Base-by-base conservation (phyloP, 2,329 filamentous ascomycete genomes). In the Lasiodiplodia hormozganensis region DNA sequence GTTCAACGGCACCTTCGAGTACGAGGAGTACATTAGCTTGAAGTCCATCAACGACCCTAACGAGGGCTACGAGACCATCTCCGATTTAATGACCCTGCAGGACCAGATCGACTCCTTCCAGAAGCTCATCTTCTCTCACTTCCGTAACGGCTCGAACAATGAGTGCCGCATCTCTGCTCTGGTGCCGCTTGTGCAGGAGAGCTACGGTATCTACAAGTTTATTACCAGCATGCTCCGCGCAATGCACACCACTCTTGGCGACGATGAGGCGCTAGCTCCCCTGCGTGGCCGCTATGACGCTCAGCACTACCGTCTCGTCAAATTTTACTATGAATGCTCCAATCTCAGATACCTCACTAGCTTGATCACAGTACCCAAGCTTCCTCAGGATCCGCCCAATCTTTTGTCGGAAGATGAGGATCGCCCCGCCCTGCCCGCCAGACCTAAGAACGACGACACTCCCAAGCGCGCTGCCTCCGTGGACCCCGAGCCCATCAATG, bases 181-280 rank as follows among this genome's bases (percentile, higher is more conserved):
- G 65, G 94, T 98, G 25, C 93, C 94, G 2, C 84, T 99, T 53
- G 96, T 99, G 3, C 93, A 97, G 78, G 96, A 99, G 84, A 98
- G 94, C 79, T 99, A 98, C 81, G 96, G 96, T 58, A 98, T 99
- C 74, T 99, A 99, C 86, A 98, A 98, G 82, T 99, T 99, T 79
- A 94, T 97, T 72, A 99, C 96, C 0, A 99, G 96, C 90, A 99
- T 99, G 96, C 83, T 99, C 70, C 89, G 96, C 68, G 96, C 96
- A 18, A 97, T 99, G 94, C 95, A 99, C 79, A 95, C 92, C 2
- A 94, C n/a, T 12, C 96, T 96, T 14, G 95, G 96, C 68, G 96
- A 99, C 75, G 92, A 96, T 71, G 96, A 97, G 70, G 95, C 94
- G 7, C 86, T 99, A 57, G 91, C 94, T 72, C 96, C 95, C 1